These are phyloP conservation scores for Solanum etuberosum DNA, from an alignment of 257 asterid species.

Conservation along the genomic window DNA sequence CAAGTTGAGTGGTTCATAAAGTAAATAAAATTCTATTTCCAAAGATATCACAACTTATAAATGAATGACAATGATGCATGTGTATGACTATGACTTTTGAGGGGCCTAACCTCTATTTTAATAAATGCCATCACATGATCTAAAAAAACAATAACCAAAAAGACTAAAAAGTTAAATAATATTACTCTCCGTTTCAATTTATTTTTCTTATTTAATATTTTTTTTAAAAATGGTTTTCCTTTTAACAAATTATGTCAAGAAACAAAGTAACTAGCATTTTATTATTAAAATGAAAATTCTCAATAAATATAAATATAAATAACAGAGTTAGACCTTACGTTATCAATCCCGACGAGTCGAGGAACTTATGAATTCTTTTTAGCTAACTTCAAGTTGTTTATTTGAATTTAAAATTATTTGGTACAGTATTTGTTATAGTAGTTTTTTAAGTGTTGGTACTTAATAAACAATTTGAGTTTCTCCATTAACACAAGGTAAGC, in stretches of 20 bases:
- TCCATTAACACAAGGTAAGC: background rate
- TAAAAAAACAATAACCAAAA: conserved; percentile 8
- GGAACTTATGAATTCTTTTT: background rate
- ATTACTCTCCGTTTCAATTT: background rate
- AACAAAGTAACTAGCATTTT: too few relatives aligned
- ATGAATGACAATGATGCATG: conserved; percentile 27
- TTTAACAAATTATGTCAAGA: too few relatives aligned
- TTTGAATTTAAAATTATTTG: conserved; percentile 4
- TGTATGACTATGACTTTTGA: conserved; percentile 36
- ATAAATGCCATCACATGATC: conserved; percentile 36
- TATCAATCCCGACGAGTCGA: background rate
- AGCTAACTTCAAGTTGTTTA: background rate
- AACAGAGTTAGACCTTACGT: background rate
- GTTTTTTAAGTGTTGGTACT: background rate
- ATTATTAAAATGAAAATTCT: too few relatives aligned
- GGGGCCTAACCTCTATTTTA: conserved; percentile 7
- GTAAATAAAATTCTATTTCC: conserved; percentile 2
- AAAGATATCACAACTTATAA: conserved; percentile 8
- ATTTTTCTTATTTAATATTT: too few relatives aligned
- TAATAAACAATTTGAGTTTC: background rate
- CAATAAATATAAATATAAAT: background rate
- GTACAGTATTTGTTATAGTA: conserved; percentile 3
- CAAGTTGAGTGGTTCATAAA: background rate
- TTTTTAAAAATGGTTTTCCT: too few relatives aligned
- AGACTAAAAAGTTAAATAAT: background rate